phyloP scores from a whole-genome alignment of 306 rosid species.

The Castanea crenata region DNA sequence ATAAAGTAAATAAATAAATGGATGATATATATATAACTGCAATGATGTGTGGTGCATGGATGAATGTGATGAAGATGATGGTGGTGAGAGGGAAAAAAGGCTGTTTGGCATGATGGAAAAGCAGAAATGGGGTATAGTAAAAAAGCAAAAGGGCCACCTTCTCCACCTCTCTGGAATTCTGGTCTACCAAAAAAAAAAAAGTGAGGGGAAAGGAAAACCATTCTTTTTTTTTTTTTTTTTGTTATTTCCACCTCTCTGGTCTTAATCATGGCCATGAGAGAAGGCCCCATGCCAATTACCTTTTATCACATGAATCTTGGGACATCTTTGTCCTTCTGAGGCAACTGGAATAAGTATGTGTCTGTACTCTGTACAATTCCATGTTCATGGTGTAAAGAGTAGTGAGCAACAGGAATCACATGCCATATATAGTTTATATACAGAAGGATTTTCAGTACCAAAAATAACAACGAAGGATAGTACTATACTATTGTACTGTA shows the following conservation, averaged over 20 bases:
- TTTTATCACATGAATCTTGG: slow-evolving; percentile 58
- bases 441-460: no score
- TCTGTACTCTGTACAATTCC: not conserved
- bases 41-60: not conserved
- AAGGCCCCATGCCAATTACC: slow-evolving; percentile 53
- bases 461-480: no score
- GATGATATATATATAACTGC: not conserved
- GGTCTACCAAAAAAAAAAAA: slow-evolving; percentile 27
- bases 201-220: slow-evolving; percentile 22
- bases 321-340: slow-evolving; percentile 38
- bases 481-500: not conserved
- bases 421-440: not conserved
- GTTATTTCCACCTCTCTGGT: slow-evolving; percentile 44
- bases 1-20: not conserved
- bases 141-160: slow-evolving; percentile 29
- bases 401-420: not conserved
- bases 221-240: slow-evolving; percentile 14
- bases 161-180: slow-evolving; percentile 30
- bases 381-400: not conserved
- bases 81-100: not conserved
- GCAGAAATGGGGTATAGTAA: slow-evolving; percentile 23
- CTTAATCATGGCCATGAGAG: slow-evolving; percentile 60
- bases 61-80: slow-evolving; percentile 5
- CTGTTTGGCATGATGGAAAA: slow-evolving; percentile 25
- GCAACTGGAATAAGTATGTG: slow-evolving; percentile 9